A percentile compares a stretch with the other conserved stretches of the same genome.
These are phyloP conservation scores for Mycena floridula DNA, from an alignment of 768 basidiomycete genomes.

Conservation along the genomic window DNA sequence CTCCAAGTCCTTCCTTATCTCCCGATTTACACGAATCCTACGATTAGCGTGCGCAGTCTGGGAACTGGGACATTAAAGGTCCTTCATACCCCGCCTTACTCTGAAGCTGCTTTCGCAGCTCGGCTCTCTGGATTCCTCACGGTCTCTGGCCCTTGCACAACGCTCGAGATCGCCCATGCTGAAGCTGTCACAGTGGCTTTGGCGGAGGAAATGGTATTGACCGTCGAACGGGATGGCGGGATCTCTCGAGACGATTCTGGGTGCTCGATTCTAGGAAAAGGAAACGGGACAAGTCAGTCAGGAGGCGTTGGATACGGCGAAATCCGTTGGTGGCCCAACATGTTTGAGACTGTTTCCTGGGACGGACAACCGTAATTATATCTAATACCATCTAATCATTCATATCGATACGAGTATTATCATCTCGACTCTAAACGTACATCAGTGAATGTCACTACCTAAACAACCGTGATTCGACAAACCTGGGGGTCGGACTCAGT, in stretches of 20 bases:
- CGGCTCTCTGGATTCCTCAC: slow-evolving; percentile 55
- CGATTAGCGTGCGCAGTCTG: slow-evolving; percentile 64
- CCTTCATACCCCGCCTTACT: slow-evolving; percentile 77
- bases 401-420: too few species aligned
- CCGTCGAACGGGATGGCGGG: slow-evolving; percentile 63
- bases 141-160: slow-evolving; percentile 46
- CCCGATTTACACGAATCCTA: slow-evolving; percentile 55
- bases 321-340: slow-evolving; percentile 68
- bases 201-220: slow-evolving; percentile 70
- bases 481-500: too few species aligned
- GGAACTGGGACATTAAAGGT: slow-evolving; percentile 65
- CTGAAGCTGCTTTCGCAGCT: slow-evolving; percentile 58
- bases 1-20: slow-evolving; percentile 70
- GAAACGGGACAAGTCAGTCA: slow-evolving; percentile 24
- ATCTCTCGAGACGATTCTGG: slow-evolving; percentile 71
- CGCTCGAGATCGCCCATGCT: slow-evolving; percentile 62
- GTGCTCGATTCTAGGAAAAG: slow-evolving; percentile 22
- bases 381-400: too few species aligned
- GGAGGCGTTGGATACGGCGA: slow-evolving; percentile 47
- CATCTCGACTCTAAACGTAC: too few species aligned
- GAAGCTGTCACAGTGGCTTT: slow-evolving; percentile 73
- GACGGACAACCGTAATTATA: too few species aligned
- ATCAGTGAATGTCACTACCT: too few species aligned
- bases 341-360: slow-evolving; percentile 45
- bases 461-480: too few species aligned